A percentile compares a stretch with the other conserved stretches of the same genome.
Evolutionary conservation across 2,329 filamentous ascomycete species (phyloP).

Genomic region (Zalaria sp.): DNA sequence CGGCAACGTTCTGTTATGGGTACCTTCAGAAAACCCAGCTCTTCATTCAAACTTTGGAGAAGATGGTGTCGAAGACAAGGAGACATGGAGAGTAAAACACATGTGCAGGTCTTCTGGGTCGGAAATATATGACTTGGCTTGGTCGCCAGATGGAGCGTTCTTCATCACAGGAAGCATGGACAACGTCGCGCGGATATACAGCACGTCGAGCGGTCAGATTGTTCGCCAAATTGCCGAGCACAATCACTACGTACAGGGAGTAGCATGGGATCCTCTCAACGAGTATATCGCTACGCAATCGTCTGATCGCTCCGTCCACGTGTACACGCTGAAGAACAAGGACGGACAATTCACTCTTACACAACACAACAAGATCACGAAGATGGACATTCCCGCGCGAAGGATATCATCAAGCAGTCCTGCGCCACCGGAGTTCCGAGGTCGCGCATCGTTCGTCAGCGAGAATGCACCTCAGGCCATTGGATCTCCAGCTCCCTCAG

Average conservation of each 20-base stretch:
- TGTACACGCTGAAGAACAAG: slow-evolving; percentile 91
- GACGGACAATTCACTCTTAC: slow-evolving; percentile 84
- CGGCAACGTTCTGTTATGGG: slow-evolving; percentile 93
- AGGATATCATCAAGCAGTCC: slow-evolving; percentile 86
- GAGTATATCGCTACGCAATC: slow-evolving; percentile 98
- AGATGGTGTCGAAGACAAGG: slow-evolving; percentile 81
- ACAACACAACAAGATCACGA: slow-evolving; percentile 67
- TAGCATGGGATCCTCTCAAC: slow-evolving; percentile 95
- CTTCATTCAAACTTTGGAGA: slow-evolving; percentile 56
- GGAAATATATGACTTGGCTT: slow-evolving; percentile 95
- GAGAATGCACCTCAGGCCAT: slow-evolving; percentile 42
- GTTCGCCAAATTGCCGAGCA: slow-evolving; percentile 94
- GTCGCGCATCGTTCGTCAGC: slow-evolving; percentile 49
- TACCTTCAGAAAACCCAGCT: slow-evolving; percentile 64
- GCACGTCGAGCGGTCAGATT: slow-evolving; percentile 65
- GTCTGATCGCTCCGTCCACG: slow-evolving; percentile 93
- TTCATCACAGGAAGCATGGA: slow-evolving; percentile 99
- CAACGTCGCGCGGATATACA: slow-evolving; percentile 94
- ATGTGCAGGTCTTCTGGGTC: slow-evolving; percentile 93
- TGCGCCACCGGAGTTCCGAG: slow-evolving; percentile 68
- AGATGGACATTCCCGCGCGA: slow-evolving; percentile 84
- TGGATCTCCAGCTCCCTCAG: slow-evolving; percentile 77
- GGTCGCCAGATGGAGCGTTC: slow-evolving; percentile 92
- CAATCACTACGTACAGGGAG: slow-evolving; percentile 95
- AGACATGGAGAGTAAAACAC: slow-evolving; percentile 91